Evolutionary conservation across 352 stramenopile species (phyloP).

Genomic region (Thalassiosira mediterranea): DNA sequence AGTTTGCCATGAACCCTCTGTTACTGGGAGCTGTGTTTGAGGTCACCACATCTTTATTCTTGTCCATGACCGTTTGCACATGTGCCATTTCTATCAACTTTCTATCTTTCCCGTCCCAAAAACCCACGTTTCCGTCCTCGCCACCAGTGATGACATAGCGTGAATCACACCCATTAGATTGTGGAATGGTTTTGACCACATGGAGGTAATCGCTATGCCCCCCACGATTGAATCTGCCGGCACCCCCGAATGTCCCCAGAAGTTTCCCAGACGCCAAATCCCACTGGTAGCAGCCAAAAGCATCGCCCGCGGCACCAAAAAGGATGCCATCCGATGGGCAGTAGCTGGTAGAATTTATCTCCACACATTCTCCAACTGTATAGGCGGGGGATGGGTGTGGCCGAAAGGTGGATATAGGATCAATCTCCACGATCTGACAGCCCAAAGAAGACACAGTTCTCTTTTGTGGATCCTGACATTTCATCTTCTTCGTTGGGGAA

Average conservation of each 20-base stretch:
- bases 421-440: not conserved
- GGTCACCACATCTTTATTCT: slow-evolving; percentile 46
- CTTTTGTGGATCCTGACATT: too few relatives aligned
- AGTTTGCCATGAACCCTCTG: slow-evolving; percentile 35
- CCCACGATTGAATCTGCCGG: slow-evolving; percentile 10
- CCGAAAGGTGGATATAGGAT: slow-evolving; percentile 31
- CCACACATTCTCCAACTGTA: slow-evolving; percentile 38
- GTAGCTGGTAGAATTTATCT: slow-evolving; percentile 56
- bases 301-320: slow-evolving; percentile 58
- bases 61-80: slow-evolving; percentile 49
- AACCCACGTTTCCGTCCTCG: slow-evolving; percentile 57
- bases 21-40: slow-evolving; percentile 26
- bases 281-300: slow-evolving; percentile 70
- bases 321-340: slow-evolving; percentile 33
- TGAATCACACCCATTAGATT: slow-evolving; percentile 10
- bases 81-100: slow-evolving; percentile 59
- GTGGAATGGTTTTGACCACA: slow-evolving; percentile 42
- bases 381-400: slow-evolving; percentile 44
- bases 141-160: slow-evolving; percentile 50
- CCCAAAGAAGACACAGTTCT: too few relatives aligned
- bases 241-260: slow-evolving; percentile 49
- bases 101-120: slow-evolving; percentile 59
- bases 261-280: slow-evolving; percentile 52
- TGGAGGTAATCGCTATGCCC: slow-evolving; percentile 57
- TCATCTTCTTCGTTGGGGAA: too few relatives aligned